Evolutionary conservation across 805 yeast genomes (phyloP), one percentile per base, ranked within the genome.

Genomic region (Phaffomyces antillensis): DNA sequence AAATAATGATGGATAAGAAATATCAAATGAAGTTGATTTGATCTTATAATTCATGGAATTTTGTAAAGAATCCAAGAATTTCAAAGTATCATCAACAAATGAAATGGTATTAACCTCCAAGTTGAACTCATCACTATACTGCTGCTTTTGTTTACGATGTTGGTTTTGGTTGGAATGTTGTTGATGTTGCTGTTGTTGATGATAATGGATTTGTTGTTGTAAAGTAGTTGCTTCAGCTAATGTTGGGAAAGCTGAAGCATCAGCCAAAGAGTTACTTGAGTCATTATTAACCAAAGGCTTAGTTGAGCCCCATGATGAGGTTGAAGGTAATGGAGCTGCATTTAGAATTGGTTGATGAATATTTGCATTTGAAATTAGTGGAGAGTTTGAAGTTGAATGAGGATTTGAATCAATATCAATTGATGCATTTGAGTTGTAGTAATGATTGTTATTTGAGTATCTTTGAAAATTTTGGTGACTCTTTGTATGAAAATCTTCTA

Each of bases 281-380:
- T 37, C 44, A 37, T 20, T 33, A 11, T 18, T 25, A 4, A 36
- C 12, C 12, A 34, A 64, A 5, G 72, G 73, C 4, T 73, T 67
- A 9, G 49, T 49, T 36, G 48, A 47, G 6, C 81, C 76, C 90
- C 90, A 83, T 5, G 84, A 78, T 2, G 83, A 86, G 17, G 88
- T 75, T 1, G 83, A 74, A 9, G 93, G 93, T 42, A 86, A 70
- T 4, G 81, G 75, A 4, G 77, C 73, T 6, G 62, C 66, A 32
- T 59, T 63, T n/a, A 49, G 38, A 30, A 52, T 37, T 12, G 56
- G 45, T 13, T 49, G 58, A 33, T 34, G 39, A 23, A 42, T 39
- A 37, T 41, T 37, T 9, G 50, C 46, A 20, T 45, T 37, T n/a
- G 48, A 45, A 11, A 50, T 39, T 7, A 54, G 39, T 17, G 56